phyloP scores from a whole-genome alignment of 352 stramenopile genomes.

The Halophytophthora polymorphica region DNA sequence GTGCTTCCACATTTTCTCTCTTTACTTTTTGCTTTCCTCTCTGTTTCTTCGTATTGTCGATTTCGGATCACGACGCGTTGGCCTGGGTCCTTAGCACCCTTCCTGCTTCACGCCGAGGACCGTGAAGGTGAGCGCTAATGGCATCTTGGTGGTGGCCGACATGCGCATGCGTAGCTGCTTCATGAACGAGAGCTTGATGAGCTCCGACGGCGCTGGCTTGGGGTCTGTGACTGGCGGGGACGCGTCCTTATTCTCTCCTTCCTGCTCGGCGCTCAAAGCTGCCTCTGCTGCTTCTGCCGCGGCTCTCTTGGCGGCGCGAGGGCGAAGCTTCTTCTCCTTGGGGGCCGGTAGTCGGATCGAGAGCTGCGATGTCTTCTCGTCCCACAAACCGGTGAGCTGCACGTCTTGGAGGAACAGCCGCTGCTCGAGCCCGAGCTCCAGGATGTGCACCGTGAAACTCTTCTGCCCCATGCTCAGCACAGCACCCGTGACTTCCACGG shows the following conservation, averaged over 20 bases:
- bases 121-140: constrained; percentile 49
- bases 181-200: constrained; percentile 55
- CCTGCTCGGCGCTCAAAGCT: constrained; percentile 5
- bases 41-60: too few species aligned
- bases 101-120: constrained; percentile 37
- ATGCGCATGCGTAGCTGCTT: constrained; percentile 59
- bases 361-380: constrained; percentile 47
- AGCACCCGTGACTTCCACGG: constrained; percentile 59
- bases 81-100: too few species aligned
- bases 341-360: constrained; percentile 31
- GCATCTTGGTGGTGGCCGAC: constrained; percentile 67
- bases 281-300: constrained; percentile 8
- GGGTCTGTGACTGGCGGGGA: constrained; percentile 1
- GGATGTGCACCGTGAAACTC: constrained; percentile 78
- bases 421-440: constrained; percentile 71
- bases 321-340: constrained; percentile 5
- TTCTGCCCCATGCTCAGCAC: constrained; percentile 71
- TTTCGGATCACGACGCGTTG: too few species aligned
- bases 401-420: constrained; percentile 53
- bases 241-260: constrained; percentile 5
- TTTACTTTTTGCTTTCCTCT: too few species aligned
- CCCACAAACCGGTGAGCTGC: constrained; percentile 39
- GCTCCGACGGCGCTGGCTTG: constrained; percentile 6
- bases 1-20: too few species aligned
- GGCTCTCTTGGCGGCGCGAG: constrained; percentile 8